phyloP scores from a whole-genome alignment of 2,329 filamentous ascomycete species.

The Claviceps citrina region DNA sequence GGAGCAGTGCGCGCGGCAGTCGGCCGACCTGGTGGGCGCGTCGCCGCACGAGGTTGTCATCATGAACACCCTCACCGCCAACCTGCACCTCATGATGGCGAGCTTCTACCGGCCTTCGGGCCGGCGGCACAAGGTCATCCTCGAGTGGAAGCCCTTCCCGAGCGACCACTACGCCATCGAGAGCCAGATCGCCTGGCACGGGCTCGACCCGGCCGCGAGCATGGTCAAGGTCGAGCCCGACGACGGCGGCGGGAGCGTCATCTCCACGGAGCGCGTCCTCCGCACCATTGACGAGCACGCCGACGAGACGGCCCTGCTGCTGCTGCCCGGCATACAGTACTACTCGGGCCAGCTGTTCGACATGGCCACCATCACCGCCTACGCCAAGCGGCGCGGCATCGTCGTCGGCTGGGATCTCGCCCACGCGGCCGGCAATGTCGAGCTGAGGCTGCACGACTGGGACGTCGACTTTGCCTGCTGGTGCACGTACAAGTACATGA shows the following conservation, averaged over 20 bases:
- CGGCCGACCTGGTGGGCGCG: conserved; percentile 62
- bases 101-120: conserved; percentile 64
- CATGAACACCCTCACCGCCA: conserved; percentile 76
- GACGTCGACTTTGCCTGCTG: conserved; percentile 81
- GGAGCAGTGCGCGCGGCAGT: conserved; percentile 53
- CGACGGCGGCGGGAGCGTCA: conserved; percentile 37
- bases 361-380: conserved; percentile 60
- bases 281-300: conserved; percentile 60
- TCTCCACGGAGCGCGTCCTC: conserved; percentile 58
- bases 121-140: conserved; percentile 58
- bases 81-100: conserved; percentile 68
- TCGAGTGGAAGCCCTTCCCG: conserved; percentile 84
- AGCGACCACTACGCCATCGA: conserved; percentile 77
- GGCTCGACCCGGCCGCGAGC: conserved; percentile 46
- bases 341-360: conserved; percentile 85
- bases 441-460: conserved; percentile 70
- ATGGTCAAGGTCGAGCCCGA: conserved; percentile 62
- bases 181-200: conserved; percentile 62
- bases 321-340: conserved; percentile 81
- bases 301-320: conserved; percentile 54
- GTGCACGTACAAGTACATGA: conserved; percentile 94
- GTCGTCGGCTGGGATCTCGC: conserved; percentile 78
- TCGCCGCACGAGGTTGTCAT: conserved; percentile 59
- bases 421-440: conserved; percentile 73
- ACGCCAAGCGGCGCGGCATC: conserved; percentile 58